phyloP scores from a whole-genome alignment of 169 alveolate genomes.

The Babesia ovis region DNA sequence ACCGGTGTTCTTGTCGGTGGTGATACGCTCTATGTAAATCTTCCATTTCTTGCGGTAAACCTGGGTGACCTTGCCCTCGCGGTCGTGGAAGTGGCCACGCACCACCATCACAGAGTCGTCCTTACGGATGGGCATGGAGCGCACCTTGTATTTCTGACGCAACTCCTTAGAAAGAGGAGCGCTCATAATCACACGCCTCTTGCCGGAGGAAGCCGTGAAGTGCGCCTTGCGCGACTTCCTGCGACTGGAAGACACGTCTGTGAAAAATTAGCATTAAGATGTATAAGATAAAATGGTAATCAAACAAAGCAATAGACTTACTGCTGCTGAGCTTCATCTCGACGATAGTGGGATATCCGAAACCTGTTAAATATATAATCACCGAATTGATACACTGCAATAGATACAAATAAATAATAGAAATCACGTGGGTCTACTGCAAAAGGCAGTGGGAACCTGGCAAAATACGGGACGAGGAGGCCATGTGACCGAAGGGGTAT shows the following conservation, averaged over 20 bases:
- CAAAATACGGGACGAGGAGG: too few relatives aligned
- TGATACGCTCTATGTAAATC: constrained; percentile 94
- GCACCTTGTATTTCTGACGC: constrained; percentile 92
- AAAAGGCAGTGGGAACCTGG: too few relatives aligned
- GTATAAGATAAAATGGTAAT: neutral
- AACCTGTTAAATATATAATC: constrained; percentile 7
- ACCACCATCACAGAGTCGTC: constrained; percentile 98
- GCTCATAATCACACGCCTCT: constrained; percentile 96
- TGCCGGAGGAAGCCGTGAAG: constrained; percentile 96
- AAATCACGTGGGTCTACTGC: too few relatives aligned
- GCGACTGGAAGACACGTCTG: constrained; percentile 86
- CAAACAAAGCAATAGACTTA: constrained; percentile 25
- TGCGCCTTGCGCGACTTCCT: constrained; percentile 97
- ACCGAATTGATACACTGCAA: too few relatives aligned
- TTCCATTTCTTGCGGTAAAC: constrained; percentile 97
- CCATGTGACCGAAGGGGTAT: too few relatives aligned
- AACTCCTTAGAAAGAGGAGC: constrained; percentile 95
- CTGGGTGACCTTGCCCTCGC: constrained; percentile 96
- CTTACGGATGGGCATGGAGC: constrained; percentile 96
- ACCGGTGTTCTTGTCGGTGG: constrained; percentile 93
- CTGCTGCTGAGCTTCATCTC: constrained; percentile 66
- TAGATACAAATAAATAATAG: too few relatives aligned
- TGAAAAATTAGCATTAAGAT: constrained; percentile 8
- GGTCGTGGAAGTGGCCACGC: constrained; percentile 94
- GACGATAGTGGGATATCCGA: constrained; percentile 27